Evolutionary conservation across 2,329 filamentous ascomycete genomes (phyloP).

Genomic region (Albophoma yamanashiensis): DNA sequence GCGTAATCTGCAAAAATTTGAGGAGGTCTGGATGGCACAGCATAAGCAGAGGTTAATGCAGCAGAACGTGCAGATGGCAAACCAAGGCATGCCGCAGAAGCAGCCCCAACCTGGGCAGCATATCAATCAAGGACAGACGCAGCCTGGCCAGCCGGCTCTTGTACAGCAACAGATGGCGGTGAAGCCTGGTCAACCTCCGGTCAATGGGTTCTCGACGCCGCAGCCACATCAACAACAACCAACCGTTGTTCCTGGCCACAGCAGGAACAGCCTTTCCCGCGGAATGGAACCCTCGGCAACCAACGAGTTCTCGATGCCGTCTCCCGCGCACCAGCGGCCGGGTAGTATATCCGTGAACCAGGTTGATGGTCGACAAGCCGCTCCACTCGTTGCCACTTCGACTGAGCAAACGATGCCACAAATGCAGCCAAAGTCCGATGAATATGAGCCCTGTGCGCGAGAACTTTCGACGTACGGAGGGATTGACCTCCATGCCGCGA

Average conservation of each 20-base stretch:
- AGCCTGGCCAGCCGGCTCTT: conserved; percentile 18
- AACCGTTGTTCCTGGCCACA: conserved; percentile 22
- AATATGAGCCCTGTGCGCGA: conserved; percentile 45
- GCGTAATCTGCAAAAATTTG: conserved; percentile 65
- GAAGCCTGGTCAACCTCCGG: conserved; percentile 25
- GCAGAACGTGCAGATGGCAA: conserved; percentile 19
- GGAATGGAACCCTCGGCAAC: conserved; percentile 29
- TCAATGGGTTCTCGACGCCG: conserved; percentile 27
- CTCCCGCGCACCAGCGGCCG: conserved; percentile 29
- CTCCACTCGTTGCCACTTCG: conserved; percentile 6
- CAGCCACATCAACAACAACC: conserved; percentile 10
- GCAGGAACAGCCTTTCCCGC: conserved; percentile 40
- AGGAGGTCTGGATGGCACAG: conserved; percentile 53
- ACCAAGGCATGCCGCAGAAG: conserved; percentile 17
- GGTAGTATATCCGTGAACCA: conserved; percentile 31
- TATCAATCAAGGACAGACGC: conserved; percentile 20
- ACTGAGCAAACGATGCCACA: conserved; percentile 24
- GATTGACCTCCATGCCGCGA: conserved; percentile 55
- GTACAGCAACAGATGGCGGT: conserved; percentile 26
- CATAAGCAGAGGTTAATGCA: conserved; percentile 43
- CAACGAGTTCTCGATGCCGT: conserved; percentile 33
- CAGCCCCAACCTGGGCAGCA: conserved; percentile 26
- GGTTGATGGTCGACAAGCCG: conserved; percentile 17
- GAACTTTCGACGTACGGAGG: conserved; percentile 57
- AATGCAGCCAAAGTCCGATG: conserved; percentile 34